These are phyloP conservation scores for Aspergillus clavatus DNA, from an alignment of 2,329 filamentous ascomycete species.

Conservation along the genomic window DNA sequence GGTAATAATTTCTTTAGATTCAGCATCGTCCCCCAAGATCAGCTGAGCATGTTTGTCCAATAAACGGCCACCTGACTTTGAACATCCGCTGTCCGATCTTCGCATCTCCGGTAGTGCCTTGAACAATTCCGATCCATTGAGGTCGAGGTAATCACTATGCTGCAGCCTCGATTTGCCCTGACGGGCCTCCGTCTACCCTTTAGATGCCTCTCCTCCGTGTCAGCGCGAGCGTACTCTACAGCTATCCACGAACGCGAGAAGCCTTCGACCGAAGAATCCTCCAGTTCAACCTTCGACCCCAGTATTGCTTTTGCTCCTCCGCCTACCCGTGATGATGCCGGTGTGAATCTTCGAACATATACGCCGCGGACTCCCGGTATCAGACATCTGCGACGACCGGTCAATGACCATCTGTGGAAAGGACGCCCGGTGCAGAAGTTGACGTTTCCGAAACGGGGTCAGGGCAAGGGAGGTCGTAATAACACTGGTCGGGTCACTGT, in stretches of 20 bases:
- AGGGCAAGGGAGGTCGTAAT: slow-evolving; percentile 88
- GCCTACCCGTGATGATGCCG: slow-evolving; percentile 38
- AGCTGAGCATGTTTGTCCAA: slow-evolving; percentile 12
- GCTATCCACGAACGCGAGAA: slow-evolving; percentile 35
- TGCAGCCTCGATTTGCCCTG: slow-evolving; percentile 61
- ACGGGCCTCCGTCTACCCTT: slow-evolving; percentile 47
- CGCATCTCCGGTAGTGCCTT: neutral
- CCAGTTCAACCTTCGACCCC: slow-evolving; percentile 35
- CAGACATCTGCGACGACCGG: slow-evolving; percentile 81
- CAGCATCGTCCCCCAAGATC: neutral
- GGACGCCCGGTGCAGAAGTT: slow-evolving; percentile 75
- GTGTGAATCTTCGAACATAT: slow-evolving; percentile 68
- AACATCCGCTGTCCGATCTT: neutral
- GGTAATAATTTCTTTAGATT: slow-evolving; percentile 4
- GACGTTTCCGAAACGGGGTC: slow-evolving; percentile 88
- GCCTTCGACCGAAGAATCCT: slow-evolving; percentile 23
- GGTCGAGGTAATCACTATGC: slow-evolving; percentile 44
- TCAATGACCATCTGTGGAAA: slow-evolving; percentile 97
- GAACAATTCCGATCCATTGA: slow-evolving; percentile 1
- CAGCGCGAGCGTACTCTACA: slow-evolving; percentile 51
- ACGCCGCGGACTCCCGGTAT: slow-evolving; percentile 90
- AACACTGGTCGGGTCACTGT: slow-evolving; percentile 80
- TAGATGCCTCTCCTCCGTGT: slow-evolving; percentile 42
- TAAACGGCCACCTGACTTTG: slow-evolving; percentile 1
- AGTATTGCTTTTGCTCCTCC: slow-evolving; percentile 44